Base-by-base conservation (phyloP, 2,329 filamentous ascomycete genomes). In the Aspergillus vadensis region DNA sequence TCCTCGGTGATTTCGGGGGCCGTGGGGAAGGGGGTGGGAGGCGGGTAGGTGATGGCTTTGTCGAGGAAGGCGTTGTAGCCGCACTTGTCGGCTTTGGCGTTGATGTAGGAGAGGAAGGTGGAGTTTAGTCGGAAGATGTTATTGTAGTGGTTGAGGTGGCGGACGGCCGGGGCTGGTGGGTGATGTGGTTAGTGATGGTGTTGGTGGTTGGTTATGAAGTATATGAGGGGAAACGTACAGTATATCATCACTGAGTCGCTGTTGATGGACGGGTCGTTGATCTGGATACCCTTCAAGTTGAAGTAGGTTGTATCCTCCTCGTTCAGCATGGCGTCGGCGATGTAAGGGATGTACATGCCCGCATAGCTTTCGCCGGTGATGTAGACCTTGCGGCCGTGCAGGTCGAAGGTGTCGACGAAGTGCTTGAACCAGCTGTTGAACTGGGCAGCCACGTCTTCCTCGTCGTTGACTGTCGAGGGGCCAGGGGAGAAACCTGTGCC, bases 401-500 rank as follows among this genome's bases (percentile, higher is more conserved):
- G 80, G n/a, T 76, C 80, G 66, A 92, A 92, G 0, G 86, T 87
- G 36, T 90, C 81, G 60, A 91, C 78, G 65, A 92, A 92, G 74
- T 90, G 89, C 76, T 86, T 86, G 82, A 87, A 92, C 77, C 92
- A 95, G 53, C 88, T 88, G 15, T 89, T 80, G 72, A 94, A 92
- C 66, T 93, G 85, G n/a, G 78, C 75, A 0, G 89, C 88, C 1
- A 89, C 81, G 65, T 92, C 89, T 30, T 86, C 83, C 65, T 91
- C 87, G 66, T 83, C 85, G 4, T 80, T 86, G 9, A 88, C 88
- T 0, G 83, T 89, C 3, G 86, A 80, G 0, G 77, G 84, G 14
- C 90, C 90, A 36, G 85, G 82, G 0, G 86, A 85, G 72, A 90
- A 91, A n/a, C 90, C 90, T 1, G 88, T 89, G 19, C 81, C 81